Evolutionary conservation across 164 flowering plant species (phyloP).

Genomic region (Vitis riparia): DNA sequence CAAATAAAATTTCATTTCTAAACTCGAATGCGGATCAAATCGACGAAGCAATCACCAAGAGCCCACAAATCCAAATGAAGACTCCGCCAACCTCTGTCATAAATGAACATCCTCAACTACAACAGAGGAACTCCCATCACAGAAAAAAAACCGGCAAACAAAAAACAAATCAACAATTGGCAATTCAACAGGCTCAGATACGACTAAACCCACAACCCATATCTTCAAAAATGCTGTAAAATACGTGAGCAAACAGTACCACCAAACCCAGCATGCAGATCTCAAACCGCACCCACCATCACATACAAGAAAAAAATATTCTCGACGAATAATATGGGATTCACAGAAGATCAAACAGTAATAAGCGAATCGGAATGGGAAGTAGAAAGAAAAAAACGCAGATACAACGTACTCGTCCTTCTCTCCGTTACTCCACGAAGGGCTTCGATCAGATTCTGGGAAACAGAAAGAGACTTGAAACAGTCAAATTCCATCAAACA

Average conservation of each 20-base stretch:
- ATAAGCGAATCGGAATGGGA: not conserved
- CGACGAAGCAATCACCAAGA: not conserved
- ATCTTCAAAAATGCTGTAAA: constrained; percentile 2
- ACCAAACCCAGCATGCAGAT: constrained; percentile 11
- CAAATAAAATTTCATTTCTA: not conserved
- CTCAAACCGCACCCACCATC: constrained; percentile 10
- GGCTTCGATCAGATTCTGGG: constrained; percentile 51
- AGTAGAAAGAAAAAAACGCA: not conserved
- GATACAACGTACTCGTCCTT: constrained; percentile 42
- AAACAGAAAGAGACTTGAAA: constrained; percentile 1
- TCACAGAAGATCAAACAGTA: not conserved
- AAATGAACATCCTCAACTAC: not conserved
- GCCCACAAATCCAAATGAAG: not conserved
- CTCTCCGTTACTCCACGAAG: constrained; percentile 33
- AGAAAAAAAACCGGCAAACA: too few species aligned
- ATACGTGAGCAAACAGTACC: not conserved
- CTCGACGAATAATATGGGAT: not conserved
- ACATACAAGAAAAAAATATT: not conserved
- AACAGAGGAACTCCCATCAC: not conserved
- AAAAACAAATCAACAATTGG: too few species aligned
- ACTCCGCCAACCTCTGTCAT: constrained; percentile 1
- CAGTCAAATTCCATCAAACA: not conserved
- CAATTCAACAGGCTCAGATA: not conserved
- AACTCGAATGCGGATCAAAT: not conserved
- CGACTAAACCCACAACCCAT: not conserved